Conservation (phyloP, 2,329 filamentous ascomycete genomes). For the Penicillium crustosum region DNA sequence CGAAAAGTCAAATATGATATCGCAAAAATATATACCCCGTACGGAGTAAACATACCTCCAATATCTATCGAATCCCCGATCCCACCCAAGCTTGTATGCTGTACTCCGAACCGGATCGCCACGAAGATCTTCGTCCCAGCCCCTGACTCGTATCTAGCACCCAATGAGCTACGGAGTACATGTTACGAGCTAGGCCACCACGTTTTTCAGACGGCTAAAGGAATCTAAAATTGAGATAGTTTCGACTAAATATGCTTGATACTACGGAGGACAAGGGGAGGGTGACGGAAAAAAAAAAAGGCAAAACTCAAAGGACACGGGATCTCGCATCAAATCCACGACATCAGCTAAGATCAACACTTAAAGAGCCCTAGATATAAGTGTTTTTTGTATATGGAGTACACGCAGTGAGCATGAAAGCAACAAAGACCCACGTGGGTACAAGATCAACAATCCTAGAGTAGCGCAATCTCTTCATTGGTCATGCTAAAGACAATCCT, state of each 20-base stretch:
- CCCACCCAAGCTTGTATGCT: not conserved
- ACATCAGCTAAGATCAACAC: not conserved
- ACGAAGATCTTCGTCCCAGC: slow-evolving; percentile 17
- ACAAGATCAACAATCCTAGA: not conserved
- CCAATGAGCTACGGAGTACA: not conserved
- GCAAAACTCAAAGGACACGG: slow-evolving; percentile 2
- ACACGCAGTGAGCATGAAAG: not conserved
- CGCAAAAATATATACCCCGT: too few species aligned
- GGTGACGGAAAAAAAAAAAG: not conserved
- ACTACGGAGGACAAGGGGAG: not conserved
- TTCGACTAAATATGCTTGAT: not conserved
- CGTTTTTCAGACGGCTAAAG: not conserved
- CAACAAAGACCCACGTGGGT: not conserved
- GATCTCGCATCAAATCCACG: not conserved
- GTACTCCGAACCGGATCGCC: slow-evolving; percentile 10
- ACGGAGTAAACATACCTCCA: not conserved
- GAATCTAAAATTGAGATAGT: not conserved
- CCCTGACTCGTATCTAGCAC: slow-evolving; percentile 14
- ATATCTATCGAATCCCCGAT: not conserved
- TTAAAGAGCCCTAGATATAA: not conserved
- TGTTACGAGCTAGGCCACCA: not conserved
- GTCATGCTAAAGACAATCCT: not conserved
- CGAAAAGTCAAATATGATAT: not conserved
- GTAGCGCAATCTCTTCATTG: not conserved
- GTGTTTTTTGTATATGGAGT: not conserved